Evolutionary conservation across 148 eudicot genomes (phyloP).

Genomic region (Heliosperma pusillum): DNA sequence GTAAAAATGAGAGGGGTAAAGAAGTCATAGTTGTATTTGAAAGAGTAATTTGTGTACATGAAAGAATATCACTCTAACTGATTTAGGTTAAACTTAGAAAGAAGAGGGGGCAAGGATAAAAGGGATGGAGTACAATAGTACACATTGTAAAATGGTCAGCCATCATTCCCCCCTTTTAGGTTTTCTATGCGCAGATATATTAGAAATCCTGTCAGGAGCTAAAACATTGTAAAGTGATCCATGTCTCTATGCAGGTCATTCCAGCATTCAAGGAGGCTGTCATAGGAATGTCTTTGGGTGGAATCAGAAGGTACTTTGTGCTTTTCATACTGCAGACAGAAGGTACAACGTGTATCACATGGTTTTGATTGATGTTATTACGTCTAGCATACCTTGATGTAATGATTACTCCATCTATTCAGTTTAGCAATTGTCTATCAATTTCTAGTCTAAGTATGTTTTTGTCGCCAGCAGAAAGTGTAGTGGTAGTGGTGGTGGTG

Average conservation of each 20-base stretch:
- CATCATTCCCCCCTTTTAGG: neutral
- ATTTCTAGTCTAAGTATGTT: neutral
- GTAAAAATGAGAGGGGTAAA: too few relatives aligned
- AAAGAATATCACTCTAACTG: too few relatives aligned
- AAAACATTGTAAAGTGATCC: slow-evolving; percentile 12
- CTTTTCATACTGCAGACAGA: neutral
- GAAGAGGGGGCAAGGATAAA: too few relatives aligned
- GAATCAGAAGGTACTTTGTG: slow-evolving; percentile 65
- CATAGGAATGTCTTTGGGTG: slow-evolving; percentile 80
- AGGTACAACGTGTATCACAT: neutral
- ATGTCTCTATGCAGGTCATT: slow-evolving; percentile 59
- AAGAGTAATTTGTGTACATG: too few relatives aligned
- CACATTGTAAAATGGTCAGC: neutral
- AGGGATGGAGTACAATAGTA: too few relatives aligned
- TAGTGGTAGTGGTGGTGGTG: neutral
- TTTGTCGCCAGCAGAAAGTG: neutral
- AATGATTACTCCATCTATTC: neutral
- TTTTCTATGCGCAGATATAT: neutral
- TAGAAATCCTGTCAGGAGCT: neutral
- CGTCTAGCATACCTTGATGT: neutral
- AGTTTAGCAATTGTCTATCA: neutral
- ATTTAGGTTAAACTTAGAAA: too few relatives aligned
- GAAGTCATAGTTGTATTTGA: too few relatives aligned
- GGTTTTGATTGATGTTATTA: neutral
- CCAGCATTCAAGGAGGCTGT: slow-evolving; percentile 99